Conservation (phyloP, 2,329 filamentous ascomycete species). For the Sclerotinia sclerotiorum region DNA sequence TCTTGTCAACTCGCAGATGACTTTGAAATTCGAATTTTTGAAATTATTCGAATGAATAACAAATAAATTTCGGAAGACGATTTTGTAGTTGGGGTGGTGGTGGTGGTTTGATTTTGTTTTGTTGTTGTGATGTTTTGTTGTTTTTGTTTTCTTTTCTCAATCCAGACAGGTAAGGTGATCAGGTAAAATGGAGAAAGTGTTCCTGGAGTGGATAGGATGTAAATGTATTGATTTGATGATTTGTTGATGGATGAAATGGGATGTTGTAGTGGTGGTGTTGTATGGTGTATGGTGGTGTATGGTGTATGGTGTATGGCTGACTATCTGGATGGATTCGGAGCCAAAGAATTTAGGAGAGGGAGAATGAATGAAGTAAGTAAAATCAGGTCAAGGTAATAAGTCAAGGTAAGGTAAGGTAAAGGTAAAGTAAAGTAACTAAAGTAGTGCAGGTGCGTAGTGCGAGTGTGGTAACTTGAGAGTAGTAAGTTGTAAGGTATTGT, state of each 20-base stretch:
- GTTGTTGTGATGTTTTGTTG: neutral
- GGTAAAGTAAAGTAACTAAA: conserved; percentile 4
- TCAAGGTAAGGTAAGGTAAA: neutral
- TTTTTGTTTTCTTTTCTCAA: neutral
- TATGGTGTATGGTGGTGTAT: too few species aligned
- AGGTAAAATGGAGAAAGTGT: neutral
- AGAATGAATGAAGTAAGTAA: neutral
- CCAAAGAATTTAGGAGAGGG: neutral
- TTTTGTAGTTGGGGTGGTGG: neutral
- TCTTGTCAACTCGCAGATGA: too few species aligned
- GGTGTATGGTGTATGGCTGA: neutral
- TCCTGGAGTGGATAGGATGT: conserved; percentile 8
- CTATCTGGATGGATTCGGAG: neutral
- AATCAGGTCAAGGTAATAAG: neutral
- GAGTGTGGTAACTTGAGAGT: neutral
- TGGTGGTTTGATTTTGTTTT: neutral
- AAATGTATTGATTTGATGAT: neutral
- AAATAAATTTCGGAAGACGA: neutral
- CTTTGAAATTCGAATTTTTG: neutral
- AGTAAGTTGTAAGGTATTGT: neutral
- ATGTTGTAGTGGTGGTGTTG: neutral
- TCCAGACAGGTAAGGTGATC: neutral
- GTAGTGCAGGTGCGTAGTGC: conserved; percentile 4
- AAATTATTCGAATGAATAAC: neutral
- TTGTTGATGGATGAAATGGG: conserved; percentile 3